Evolutionary conservation across 2,329 filamentous ascomycete genomes (phyloP), one percentile per base, ranked within the genome.

Genomic region (Penicillium sp.): DNA sequence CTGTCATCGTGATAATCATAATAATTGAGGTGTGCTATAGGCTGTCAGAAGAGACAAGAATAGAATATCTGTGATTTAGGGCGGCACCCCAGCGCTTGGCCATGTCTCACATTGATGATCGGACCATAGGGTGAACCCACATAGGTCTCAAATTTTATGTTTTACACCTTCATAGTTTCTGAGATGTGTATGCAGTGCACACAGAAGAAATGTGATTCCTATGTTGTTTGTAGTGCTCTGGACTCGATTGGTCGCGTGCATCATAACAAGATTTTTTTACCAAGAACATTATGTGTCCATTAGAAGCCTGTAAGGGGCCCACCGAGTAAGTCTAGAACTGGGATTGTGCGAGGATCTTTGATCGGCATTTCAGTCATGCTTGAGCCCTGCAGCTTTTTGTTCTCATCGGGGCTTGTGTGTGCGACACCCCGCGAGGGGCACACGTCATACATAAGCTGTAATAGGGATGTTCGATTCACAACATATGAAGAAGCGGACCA

Each of bases 31-130:
- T 23, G 41, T 33, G 25, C 27, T 19, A 56, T 56, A 19, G 15
- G 33, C 33, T 37, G 13, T 29, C 54, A 42, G 5, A 17, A 21
- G n/a, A 3, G 49, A 52, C 29, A 40, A 53, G 41, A 56, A 56
- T 57, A 56, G 41, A 51, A 51, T 35, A 27, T 53, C 49, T 27
- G 49, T 47, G 27, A 53, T 25, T 27, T 47, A 27, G 41, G 35
- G 49, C 35, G 49, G 37, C 38, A 35, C 53, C 38, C 15, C 6
- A 46, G 58, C 54, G 57, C 57, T 60, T 56, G 54, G 56, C 51
- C 38, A 2, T 66, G 64, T 66, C 64, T 65, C 64, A 65, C 57
- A 42, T 66, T 65, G 37, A 65, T 62, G 40, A 52, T 42, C 45
- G 42, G 41, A 42, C 35, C 49, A 46, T 45, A 37, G 37, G 46